Evolutionary conservation across 257 asterid genomes (phyloP).

Genomic region (Thymus mandschuricus): DNA sequence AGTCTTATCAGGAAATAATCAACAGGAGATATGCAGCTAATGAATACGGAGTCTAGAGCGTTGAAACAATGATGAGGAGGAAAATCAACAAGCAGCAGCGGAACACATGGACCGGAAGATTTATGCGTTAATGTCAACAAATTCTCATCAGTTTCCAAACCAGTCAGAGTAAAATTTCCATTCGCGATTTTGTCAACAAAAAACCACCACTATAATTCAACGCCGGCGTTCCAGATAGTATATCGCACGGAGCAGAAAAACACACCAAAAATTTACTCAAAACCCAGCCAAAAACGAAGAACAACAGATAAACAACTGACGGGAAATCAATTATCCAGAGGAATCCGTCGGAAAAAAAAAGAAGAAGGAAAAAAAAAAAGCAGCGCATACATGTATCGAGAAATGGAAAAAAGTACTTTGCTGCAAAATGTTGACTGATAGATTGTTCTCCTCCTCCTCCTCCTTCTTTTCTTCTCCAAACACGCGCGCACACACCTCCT

Average conservation of each 20-base stretch:
- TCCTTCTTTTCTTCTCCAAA: neutral
- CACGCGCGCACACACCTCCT: neutral
- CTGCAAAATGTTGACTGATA: constrained; percentile 10
- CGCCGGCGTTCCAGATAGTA: constrained; percentile 19
- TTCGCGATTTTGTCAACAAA: constrained; percentile 20
- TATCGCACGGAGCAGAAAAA: constrained; percentile 12
- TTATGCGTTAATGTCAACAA: constrained; percentile 23
- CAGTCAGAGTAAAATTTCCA: constrained; percentile 27
- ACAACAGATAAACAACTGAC: neutral
- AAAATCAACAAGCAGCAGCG: constrained; percentile 30
- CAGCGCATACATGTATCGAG: neutral
- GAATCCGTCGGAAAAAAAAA: neutral
- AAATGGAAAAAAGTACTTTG: neutral
- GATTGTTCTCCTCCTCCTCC: neutral
- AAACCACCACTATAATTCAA: neutral
- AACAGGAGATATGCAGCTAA: constrained; percentile 10
- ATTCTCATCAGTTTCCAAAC: constrained; percentile 20
- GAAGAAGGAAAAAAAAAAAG: neutral
- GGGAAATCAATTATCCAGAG: neutral
- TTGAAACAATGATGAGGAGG: constrained; percentile 6
- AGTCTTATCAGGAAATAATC: constrained; percentile 1
- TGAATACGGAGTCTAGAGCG: constrained; percentile 23
- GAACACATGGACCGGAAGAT: constrained; percentile 25
- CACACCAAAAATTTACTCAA: neutral
- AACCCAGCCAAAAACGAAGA: neutral